Conservation (phyloP, 768 basidiomycete genomes). For the Lactifluus hygrophoroides region DNA sequence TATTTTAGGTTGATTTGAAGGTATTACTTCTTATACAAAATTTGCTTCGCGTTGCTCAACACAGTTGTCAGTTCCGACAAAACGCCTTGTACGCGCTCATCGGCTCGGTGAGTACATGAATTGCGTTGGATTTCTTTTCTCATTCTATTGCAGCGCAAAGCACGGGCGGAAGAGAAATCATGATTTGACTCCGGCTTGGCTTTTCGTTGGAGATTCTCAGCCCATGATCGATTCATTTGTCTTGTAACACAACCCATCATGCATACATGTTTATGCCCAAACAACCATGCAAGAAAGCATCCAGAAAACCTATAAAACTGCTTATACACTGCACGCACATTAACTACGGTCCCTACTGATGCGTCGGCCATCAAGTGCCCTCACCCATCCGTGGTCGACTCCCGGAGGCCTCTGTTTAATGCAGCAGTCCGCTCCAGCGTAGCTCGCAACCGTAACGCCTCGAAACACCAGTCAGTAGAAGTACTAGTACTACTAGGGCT, state of each 20-base stretch:
- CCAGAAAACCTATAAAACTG: constrained; percentile 16
- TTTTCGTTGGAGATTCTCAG: background rate
- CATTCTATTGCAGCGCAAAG: constrained; percentile 44
- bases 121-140: background rate
- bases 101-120: constrained; percentile 56
- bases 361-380: background rate
- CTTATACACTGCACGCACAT: background rate
- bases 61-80: constrained; percentile 61
- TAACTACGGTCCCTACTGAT: too few species aligned
- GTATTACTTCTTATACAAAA: constrained; percentile 29
- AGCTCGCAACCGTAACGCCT: constrained; percentile 67
- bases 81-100: constrained; percentile 64
- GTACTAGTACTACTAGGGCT: background rate
- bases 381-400: constrained; percentile 5
- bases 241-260: constrained; percentile 17
- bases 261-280: constrained; percentile 17
- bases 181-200: constrained; percentile 19
- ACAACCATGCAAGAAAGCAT: constrained; percentile 22
- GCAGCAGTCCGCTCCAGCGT: constrained; percentile 25
- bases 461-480: background rate
- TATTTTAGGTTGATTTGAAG: constrained; percentile 67
- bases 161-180: constrained; percentile 54
- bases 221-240: background rate
- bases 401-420: constrained; percentile 8
- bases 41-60: background rate